Evolutionary conservation across 495 filamentous ascomycete genomes (phyloP).

Genomic region (Lasiosphaeris hirsuta): DNA sequence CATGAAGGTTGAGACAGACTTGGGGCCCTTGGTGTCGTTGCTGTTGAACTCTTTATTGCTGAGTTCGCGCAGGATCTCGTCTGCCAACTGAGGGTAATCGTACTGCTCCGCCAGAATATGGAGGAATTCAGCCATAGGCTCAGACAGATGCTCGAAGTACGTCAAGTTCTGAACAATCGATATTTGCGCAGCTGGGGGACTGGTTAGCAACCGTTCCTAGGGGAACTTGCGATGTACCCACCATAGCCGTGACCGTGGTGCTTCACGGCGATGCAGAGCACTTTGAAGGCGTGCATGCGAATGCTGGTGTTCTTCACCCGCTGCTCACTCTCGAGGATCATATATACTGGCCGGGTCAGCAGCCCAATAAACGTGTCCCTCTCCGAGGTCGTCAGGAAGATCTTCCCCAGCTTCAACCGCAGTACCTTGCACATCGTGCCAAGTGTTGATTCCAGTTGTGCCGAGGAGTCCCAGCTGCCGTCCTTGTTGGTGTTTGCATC

Average conservation of each 20-base stretch:
- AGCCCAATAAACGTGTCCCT: constrained; percentile 90
- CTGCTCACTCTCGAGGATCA: constrained; percentile 90
- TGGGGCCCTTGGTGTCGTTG: constrained; percentile 91
- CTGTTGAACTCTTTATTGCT: constrained; percentile 97
- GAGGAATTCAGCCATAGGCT: constrained; percentile 98
- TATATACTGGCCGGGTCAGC: constrained; percentile 89
- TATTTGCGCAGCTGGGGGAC: constrained; percentile 80
- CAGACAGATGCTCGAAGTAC: constrained; percentile 96
- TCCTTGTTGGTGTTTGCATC: constrained; percentile 61
- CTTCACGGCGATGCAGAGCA: constrained; percentile 93
- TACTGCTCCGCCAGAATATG: constrained; percentile 97
- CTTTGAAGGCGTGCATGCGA: constrained; percentile 95
- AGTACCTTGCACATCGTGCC: constrained; percentile 95
- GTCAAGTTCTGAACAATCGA: constrained; percentile 95
- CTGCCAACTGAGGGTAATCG: constrained; percentile 92
- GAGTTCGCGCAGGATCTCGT: constrained; percentile 90
- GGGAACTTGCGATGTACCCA: constrained; percentile 42
- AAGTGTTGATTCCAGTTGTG: constrained; percentile 82
- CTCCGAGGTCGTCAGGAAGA: constrained; percentile 96
- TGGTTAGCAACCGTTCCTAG: constrained; percentile 21
- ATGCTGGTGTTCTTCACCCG: constrained; percentile 87
- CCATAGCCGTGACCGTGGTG: constrained; percentile 97
- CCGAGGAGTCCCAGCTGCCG: constrained; percentile 79
- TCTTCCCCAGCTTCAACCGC: constrained; percentile 84
- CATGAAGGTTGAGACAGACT: constrained; percentile 97